Conservation (phyloP, 768 basidiomycete genomes). For the Tulasnella sp. region DNA sequence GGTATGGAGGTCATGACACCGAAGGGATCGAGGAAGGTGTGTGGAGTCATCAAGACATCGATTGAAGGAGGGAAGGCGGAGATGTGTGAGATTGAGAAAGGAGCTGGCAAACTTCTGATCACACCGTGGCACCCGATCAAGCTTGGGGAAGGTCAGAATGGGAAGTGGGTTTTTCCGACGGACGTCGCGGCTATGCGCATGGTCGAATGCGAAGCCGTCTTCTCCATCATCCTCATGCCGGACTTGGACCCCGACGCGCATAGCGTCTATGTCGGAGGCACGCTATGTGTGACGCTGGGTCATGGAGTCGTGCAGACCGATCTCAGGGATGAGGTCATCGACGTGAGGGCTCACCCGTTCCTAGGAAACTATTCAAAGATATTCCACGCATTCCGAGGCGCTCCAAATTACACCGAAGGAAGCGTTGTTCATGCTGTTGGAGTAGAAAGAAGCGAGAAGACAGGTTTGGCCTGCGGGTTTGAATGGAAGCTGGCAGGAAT, state of each 20-base stretch:
- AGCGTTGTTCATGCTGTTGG: conserved; percentile 1
- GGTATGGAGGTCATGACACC: conserved; percentile 14
- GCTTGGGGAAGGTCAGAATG: not conserved
- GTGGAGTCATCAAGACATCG: conserved; percentile 6
- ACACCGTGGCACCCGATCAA: conserved; percentile 20
- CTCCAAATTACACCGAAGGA: not conserved
- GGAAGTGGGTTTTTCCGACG: conserved; percentile 18
- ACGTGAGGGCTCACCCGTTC: conserved; percentile 17
- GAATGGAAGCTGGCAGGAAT: too few species aligned
- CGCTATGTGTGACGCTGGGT: conserved; percentile 16
- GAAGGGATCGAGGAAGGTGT: conserved; percentile 4
- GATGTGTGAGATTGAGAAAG: conserved; percentile 15
- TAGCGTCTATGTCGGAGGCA: conserved; percentile 12
- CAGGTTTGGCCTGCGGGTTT: too few species aligned
- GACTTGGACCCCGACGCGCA: conserved; percentile 14
- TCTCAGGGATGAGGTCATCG: not conserved
- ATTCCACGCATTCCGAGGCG: not conserved
- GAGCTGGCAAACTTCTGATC: conserved; percentile 4
- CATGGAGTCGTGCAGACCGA: conserved; percentile 12
- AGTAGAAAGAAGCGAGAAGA: too few species aligned
- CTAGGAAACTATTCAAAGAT: conserved; percentile 15
- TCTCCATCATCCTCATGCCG: conserved; percentile 18
- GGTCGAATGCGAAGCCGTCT: conserved; percentile 15
- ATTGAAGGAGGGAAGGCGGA: not conserved
- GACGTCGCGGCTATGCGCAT: conserved; percentile 2